Evolutionary conservation across 179 eudicot species (phyloP).

Genomic region (Vitellaria paradoxa): DNA sequence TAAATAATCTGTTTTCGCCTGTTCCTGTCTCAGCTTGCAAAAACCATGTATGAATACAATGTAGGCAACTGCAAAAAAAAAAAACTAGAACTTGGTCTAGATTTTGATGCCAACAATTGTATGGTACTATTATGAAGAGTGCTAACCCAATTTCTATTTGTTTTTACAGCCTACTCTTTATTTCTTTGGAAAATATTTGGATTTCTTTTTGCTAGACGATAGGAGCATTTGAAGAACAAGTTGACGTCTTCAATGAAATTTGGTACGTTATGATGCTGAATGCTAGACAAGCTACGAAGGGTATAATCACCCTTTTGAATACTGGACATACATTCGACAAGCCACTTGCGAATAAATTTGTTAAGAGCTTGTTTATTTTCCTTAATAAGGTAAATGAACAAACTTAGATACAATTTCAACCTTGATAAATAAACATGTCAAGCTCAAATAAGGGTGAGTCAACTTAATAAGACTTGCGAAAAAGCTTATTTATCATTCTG

Average conservation of each 20-base stretch:
- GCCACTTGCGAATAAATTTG: too few relatives aligned
- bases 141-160: neutral
- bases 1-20: too few relatives aligned
- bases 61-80: constrained; percentile 53
- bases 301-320: constrained; percentile 26
- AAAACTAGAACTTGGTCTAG: constrained; percentile 60
- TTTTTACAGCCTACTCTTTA: neutral
- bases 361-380: too few relatives aligned
- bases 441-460: too few relatives aligned
- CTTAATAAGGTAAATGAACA: too few relatives aligned
- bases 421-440: too few relatives aligned
- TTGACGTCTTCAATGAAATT: constrained; percentile 85
- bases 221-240: constrained; percentile 96
- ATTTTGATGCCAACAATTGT: constrained; percentile 62
- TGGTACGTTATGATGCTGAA: constrained; percentile 61
- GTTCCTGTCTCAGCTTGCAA: constrained; percentile 59
- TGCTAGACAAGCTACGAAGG: constrained; percentile 59
- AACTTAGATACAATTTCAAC: too few relatives aligned
- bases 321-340: too few relatives aligned
- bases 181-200: neutral
- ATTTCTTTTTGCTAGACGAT: constrained; percentile 44
- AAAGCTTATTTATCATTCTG: too few relatives aligned
- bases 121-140: constrained; percentile 45
- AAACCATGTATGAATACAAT: constrained; percentile 76
- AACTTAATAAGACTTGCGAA: too few relatives aligned